Evolutionary conservation across 805 yeast genomes (phyloP).

Genomic region (Starmerella vaccinii): DNA sequence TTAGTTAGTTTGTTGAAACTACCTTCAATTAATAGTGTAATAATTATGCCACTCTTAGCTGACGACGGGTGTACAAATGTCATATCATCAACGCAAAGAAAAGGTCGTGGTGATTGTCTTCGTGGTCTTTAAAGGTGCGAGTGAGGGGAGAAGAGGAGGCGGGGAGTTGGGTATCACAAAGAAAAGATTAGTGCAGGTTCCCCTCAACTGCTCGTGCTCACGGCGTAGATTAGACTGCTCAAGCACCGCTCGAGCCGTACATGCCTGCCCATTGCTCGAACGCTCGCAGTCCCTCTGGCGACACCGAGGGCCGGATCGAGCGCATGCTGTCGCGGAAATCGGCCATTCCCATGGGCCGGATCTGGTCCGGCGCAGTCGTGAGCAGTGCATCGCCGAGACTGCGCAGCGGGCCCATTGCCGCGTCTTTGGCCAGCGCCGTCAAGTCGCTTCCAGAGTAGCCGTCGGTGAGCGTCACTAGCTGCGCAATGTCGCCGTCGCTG

Average conservation of each 20-base stretch:
- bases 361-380: conserved; percentile 55
- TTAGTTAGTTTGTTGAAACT: too few relatives aligned
- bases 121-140: neutral
- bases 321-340: conserved; percentile 72
- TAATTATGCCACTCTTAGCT: neutral
- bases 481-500: conserved; percentile 49
- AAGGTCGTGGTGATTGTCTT: neutral
- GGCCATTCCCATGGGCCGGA: conserved; percentile 58
- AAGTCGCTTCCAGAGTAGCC: conserved; percentile 91
- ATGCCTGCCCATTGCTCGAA: conserved; percentile 83
- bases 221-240: conserved; percentile 9
- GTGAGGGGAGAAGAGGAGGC: too few relatives aligned
- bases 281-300: conserved; percentile 61
- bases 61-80: neutral
- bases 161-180: too few relatives aligned
- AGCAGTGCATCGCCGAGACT: conserved; percentile 78
- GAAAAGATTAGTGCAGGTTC: too few relatives aligned
- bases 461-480: conserved; percentile 55
- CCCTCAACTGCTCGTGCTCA: too few relatives aligned
- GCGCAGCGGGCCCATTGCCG: conserved; percentile 95
- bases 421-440: conserved; percentile 88
- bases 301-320: conserved; percentile 80
- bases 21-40: neutral
- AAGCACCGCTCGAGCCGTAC: conserved; percentile 84
- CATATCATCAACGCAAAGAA: neutral